Evolutionary conservation across 768 basidiomycete genomes (phyloP), one percentile per base, ranked within the genome.

Genomic region (Rhodosporidiobolus sp.): DNA sequence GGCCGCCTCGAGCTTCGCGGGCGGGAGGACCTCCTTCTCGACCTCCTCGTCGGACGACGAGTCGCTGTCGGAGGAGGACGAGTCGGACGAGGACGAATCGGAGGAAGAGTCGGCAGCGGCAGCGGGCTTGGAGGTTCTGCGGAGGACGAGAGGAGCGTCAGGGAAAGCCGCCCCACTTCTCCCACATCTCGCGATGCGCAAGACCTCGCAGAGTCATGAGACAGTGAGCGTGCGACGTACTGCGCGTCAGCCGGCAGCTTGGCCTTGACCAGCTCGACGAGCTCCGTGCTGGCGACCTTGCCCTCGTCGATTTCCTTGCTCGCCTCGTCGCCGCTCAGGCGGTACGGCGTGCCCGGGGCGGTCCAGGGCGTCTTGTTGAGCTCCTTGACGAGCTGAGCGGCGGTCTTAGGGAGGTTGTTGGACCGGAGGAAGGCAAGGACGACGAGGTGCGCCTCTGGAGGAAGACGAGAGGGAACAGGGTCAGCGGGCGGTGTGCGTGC

Each of bases 341-440:
- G 28, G 7, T 38, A 49, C 16, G 14, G 14, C 22, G 64, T 46
- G 0, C 45, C 65, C 19, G 69, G 63, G 4, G 59, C 67, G 28
- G 64, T 63, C 65, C 67, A 69, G 10, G 65, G 64, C 30, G 54
- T 58, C 28, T 63, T 48, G 32, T 64, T 43, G 55, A 75, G 70
- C 59, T 77, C 77, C 60, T 73, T 75, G 64, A 70, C 50, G 53
- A 77, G 68, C 4, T 74, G 69, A 7, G 61, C 45, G 10, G 77
- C 74, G n/a, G 76, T 52, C 63, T 78, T 77, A 38, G 59, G 46
- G 57, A 77, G 78, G 56, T 60, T 19, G 28, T 69, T 72, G 9
- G 76, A 52, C 24, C 56, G 64, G 46, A 79, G 74, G 77, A 79
- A 78, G 35, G 77, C 70, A 72, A 77, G 71, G 45, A 76, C 28